Conservation (phyloP, 2,329 filamentous ascomycete species). For the Claviceps maximensis region DNA sequence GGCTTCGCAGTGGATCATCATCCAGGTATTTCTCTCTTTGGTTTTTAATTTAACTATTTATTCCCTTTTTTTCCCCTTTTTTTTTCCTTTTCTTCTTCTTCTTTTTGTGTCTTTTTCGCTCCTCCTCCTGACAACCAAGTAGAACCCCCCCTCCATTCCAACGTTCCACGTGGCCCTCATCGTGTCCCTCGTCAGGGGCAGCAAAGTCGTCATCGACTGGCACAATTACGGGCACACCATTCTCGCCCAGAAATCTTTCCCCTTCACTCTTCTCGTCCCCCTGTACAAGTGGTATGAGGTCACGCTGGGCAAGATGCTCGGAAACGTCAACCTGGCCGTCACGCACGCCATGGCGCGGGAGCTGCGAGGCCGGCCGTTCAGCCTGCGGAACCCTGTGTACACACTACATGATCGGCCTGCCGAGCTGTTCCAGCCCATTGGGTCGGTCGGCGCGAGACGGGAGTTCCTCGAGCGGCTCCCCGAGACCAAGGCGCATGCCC, state of each 20-base stretch:
- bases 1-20: constrained; percentile 73
- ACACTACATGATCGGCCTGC: constrained; percentile 81
- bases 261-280: constrained; percentile 60
- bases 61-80: not conserved
- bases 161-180: constrained; percentile 66
- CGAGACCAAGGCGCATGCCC: constrained; percentile 47
- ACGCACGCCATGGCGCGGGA: constrained; percentile 77
- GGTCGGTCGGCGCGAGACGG: constrained; percentile 29
- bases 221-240: constrained; percentile 98
- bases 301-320: constrained; percentile 52
- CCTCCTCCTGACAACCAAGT: not conserved
- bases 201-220: constrained; percentile 84
- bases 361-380: constrained; percentile 50
- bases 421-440: constrained; percentile 62
- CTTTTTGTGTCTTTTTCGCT: no score
- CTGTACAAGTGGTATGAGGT: constrained; percentile 69
- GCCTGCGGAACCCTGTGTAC: constrained; percentile 49
- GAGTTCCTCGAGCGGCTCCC: constrained; percentile 52
- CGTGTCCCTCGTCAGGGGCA: constrained; percentile 64
- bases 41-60: not conserved
- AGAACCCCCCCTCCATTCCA: constrained; percentile 93
- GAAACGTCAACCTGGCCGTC: constrained; percentile 68
- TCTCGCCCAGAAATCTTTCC: constrained; percentile 49
- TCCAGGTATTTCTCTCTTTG: constrained; percentile 41
- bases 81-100: not conserved